These are phyloP conservation scores for Danielia reshetovae DNA, from an alignment of 805 yeast species.

Conservation along the genomic window DNA sequence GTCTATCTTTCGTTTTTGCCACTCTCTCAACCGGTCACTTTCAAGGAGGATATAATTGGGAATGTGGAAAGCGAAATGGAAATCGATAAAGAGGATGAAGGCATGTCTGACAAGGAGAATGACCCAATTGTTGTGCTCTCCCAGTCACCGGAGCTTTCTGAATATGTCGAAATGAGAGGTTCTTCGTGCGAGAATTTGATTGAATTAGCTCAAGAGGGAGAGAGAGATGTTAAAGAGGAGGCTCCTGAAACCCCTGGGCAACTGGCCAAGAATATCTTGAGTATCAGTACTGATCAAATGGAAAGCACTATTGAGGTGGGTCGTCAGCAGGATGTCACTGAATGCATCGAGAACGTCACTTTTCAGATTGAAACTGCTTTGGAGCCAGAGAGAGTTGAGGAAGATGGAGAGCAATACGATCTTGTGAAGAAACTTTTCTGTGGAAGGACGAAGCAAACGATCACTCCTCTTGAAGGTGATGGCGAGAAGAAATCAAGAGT, in stretches of 20 bases:
- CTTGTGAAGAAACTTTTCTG: slow-evolving; percentile 74
- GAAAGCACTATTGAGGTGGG: slow-evolving; percentile 77
- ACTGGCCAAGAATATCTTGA: slow-evolving; percentile 17
- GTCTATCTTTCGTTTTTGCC: slow-evolving; percentile 87
- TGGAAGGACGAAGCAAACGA: slow-evolving; percentile 79
- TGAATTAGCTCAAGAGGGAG: slow-evolving; percentile 3
- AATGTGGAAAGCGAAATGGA: neutral
- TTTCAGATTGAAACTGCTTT: slow-evolving; percentile 88
- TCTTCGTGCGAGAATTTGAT: neutral
- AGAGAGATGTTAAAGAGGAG: slow-evolving; percentile 6
- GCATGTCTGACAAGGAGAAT: neutral
- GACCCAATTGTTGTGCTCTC: slow-evolving; percentile 1
- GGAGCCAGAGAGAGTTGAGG: slow-evolving; percentile 59
- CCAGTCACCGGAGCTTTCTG: neutral
- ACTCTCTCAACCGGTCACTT: slow-evolving; percentile 60
- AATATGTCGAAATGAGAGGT: neutral
- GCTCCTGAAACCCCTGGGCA: neutral
- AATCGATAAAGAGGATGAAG: neutral
- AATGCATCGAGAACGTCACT: slow-evolving; percentile 90
- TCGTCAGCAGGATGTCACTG: slow-evolving; percentile 96
- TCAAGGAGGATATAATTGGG: slow-evolving; percentile 25
- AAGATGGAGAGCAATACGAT: slow-evolving; percentile 80
- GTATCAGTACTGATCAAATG: slow-evolving; percentile 57
- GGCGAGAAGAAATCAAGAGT: slow-evolving; percentile 26
- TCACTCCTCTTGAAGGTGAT: slow-evolving; percentile 54